Percentiles rank a stretch among this genome's conserved stretches.
Conservation (phyloP, 495 filamentous ascomycete genomes). For the Neurospora tetrasperma region DNA sequence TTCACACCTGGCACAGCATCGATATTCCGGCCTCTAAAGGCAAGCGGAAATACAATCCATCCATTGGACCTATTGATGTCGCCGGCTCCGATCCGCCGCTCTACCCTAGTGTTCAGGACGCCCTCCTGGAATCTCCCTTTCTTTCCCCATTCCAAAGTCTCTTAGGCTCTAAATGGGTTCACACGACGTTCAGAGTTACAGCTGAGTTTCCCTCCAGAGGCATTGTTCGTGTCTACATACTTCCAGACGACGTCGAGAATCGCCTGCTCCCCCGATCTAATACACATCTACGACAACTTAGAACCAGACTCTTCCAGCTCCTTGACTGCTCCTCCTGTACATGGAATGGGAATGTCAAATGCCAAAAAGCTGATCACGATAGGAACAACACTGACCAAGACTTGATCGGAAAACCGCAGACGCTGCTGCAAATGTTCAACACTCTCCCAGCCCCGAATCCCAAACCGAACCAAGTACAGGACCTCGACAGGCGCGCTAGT, state of each 20-base stretch:
- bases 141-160: conserved; percentile 19
- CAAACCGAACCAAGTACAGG: conserved; percentile 35
- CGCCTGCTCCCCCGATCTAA: conserved; percentile 34
- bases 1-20: conserved; percentile 18
- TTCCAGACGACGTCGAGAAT: conserved; percentile 57
- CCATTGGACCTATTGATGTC: neutral
- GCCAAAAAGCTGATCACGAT: neutral
- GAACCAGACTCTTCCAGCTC: conserved; percentile 40
- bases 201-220: conserved; percentile 9
- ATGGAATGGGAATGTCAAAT: conserved; percentile 41
- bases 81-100: conserved; percentile 4
- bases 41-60: neutral
- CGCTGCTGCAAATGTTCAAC: conserved; percentile 81
- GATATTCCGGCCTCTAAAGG: neutral
- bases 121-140: conserved; percentile 18
- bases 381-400: conserved; percentile 24
- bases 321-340: conserved; percentile 46
- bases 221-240: conserved; percentile 50
- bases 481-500: conserved; percentile 46
- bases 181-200: conserved; percentile 25
- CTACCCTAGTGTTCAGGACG: conserved; percentile 22
- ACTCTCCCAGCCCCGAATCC: conserved; percentile 64
- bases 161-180: conserved; percentile 31
- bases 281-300: conserved; percentile 30
- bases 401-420: conserved; percentile 23